phyloP scores from a whole-genome alignment of 2,329 filamentous ascomycete species.

The Fusarium buharicum region DNA sequence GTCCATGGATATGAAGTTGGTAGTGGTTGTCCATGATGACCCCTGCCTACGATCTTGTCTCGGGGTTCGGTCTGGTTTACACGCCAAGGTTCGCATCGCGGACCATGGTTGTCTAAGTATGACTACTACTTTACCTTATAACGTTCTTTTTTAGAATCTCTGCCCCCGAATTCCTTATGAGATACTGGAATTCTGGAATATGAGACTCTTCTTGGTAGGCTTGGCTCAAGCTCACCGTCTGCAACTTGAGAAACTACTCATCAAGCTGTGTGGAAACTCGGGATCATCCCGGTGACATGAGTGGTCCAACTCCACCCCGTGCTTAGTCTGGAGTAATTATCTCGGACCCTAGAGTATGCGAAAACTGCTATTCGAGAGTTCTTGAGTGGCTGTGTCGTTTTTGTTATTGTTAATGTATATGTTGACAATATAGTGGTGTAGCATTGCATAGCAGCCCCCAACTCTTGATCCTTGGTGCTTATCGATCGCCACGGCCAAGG shows the following conservation, averaged over 20 bases:
- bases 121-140: background rate
- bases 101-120: background rate
- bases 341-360: slow-evolving; percentile 8
- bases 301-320: slow-evolving; percentile 32
- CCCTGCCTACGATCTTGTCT: slow-evolving; percentile 26
- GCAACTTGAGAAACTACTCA: background rate
- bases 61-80: background rate
- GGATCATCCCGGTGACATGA: slow-evolving; percentile 7
- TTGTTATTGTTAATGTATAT: slow-evolving; percentile 13
- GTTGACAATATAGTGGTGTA: slow-evolving; percentile 30
- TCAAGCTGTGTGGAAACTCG: background rate
- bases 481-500: slow-evolving; percentile 23
- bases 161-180: background rate
- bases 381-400: slow-evolving; percentile 26
- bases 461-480: slow-evolving; percentile 13
- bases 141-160: slow-evolving; percentile 8
- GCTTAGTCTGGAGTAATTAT: slow-evolving; percentile 18
- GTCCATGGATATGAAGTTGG: slow-evolving; percentile 35
- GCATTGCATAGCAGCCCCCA: slow-evolving; percentile 29
- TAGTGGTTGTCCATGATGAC: slow-evolving; percentile 8
- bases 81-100: background rate
- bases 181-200: too few relatives aligned
- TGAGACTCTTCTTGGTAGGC: background rate
- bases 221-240: slow-evolving; percentile 5
- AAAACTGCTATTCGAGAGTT: slow-evolving; percentile 9